Evolutionary conservation across 2,329 filamentous ascomycete species (phyloP), one percentile per base, ranked within the genome.

Genomic region (Huntiella decipiens): DNA sequence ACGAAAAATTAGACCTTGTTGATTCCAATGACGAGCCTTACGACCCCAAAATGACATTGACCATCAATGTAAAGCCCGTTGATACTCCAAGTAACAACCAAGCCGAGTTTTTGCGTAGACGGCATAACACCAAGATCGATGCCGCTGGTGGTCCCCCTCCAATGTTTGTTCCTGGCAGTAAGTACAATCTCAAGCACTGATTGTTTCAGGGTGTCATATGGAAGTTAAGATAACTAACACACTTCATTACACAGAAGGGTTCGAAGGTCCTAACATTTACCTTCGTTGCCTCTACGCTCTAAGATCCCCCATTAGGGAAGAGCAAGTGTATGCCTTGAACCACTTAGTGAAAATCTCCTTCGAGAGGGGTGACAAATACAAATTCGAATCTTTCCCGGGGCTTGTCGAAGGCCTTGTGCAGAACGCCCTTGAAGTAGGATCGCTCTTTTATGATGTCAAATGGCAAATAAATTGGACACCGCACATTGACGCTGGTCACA

Each of bases 331-430:
- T 61, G 88, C 86, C 0, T 66, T 96, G 8, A 85, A 93, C 55
- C 88, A 96, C 55, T 65, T 96, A 3, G 86, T 96, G 50, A 93
- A 94, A 58, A 95, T 96, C 22, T 95, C 87, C 0, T 91, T 80
- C 56, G 87, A 96, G 60, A 75, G 87, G 38, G 88, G 88, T 39
- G 91, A 96, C 58, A 94, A 94, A 61, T 95, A 93, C 63, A 82
- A 84, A 50, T 95, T 96, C 53, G 86, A 93, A 54, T 82, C 84
- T 4, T 96, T 95, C 54, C 80, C 83, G 1, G 79, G 84, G 7
- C 70, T 98, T 22, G 84, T 85, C 0, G 91, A 96, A 60, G 82
- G 83, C 3, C 70, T 98, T 7, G 77, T 93, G 46, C 81, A 86
- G 51, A 92, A 92, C 57, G 78, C 82, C 2, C 66, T 95, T 43